Conservation (phyloP, 1,284 basidiomycete genomes). For the Phenoliferia sp. region DNA sequence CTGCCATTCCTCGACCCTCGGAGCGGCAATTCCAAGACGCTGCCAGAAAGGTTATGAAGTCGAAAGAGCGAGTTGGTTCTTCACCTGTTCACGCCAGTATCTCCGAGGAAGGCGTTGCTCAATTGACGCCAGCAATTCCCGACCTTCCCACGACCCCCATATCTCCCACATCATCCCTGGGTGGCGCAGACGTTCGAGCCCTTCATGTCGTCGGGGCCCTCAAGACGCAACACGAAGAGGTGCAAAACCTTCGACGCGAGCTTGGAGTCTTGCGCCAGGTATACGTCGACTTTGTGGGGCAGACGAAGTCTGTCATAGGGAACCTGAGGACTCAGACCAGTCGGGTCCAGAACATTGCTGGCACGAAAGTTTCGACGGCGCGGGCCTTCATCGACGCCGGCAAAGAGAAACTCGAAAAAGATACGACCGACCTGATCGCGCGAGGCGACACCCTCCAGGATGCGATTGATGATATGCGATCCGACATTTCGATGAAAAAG, state of each 20-base stretch:
- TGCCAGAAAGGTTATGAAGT: slow-evolving; percentile 21
- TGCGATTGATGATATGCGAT: slow-evolving; percentile 80
- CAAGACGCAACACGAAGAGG: slow-evolving; percentile 87
- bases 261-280: slow-evolving; percentile 89
- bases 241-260: slow-evolving; percentile 87
- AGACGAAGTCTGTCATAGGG: slow-evolving; percentile 78
- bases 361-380: slow-evolving; percentile 74
- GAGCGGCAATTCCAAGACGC: slow-evolving; percentile 31
- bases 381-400: slow-evolving; percentile 85
- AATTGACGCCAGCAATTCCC: neutral
- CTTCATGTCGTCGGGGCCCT: slow-evolving; percentile 69
- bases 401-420: slow-evolving; percentile 79
- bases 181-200: slow-evolving; percentile 4
- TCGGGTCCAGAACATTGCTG: slow-evolving; percentile 78
- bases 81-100: neutral
- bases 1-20: slow-evolving; percentile 10
- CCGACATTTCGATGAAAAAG: slow-evolving; percentile 85
- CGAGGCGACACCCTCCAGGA: slow-evolving; percentile 92
- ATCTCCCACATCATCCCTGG: slow-evolving; percentile 6
- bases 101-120: neutral
- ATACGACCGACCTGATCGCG: slow-evolving; percentile 84
- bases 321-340: slow-evolving; percentile 75
- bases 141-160: slow-evolving; percentile 32
- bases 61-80: neutral
- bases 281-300: slow-evolving; percentile 85